These are phyloP conservation scores for Hansenula lynferdii DNA, from an alignment of 1,139 yeast genomes.

Conservation along the genomic window DNA sequence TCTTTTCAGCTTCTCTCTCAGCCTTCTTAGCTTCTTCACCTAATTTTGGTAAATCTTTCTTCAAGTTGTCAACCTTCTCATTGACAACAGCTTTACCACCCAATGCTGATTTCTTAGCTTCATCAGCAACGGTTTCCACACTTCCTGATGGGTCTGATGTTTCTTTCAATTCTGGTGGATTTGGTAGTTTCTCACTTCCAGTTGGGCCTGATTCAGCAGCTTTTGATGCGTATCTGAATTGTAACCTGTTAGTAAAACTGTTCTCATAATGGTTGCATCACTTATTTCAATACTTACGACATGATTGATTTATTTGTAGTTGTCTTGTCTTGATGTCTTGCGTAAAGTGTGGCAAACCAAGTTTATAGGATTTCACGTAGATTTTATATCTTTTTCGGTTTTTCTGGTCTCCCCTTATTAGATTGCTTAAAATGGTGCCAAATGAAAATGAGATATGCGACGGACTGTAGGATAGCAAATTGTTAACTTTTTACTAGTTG, in stretches of 20 bases:
- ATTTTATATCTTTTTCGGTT: too few relatives aligned
- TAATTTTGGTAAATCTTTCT: constrained; percentile 14
- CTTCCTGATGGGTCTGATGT: constrained; percentile 5
- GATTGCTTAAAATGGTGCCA: too few relatives aligned
- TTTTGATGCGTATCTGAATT: constrained; percentile 3
- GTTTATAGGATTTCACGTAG: too few relatives aligned
- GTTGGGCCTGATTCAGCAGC: constrained; percentile 4
- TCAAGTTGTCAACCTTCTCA: constrained; percentile 15
- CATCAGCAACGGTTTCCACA: constrained; percentile 6
- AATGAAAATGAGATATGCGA: too few relatives aligned
- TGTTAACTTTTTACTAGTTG: too few relatives aligned
- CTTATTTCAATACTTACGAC: neutral
- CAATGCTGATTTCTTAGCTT: constrained; percentile 13
- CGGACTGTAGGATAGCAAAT: too few relatives aligned
- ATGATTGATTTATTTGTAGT: too few relatives aligned
- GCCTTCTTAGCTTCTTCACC: constrained; percentile 14
- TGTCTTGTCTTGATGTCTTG: too few relatives aligned
- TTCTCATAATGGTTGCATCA: neutral
- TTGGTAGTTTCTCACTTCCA: neutral
- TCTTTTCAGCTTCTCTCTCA: constrained; percentile 19
- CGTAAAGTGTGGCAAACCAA: neutral
- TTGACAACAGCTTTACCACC: constrained; percentile 15
- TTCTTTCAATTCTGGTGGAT: constrained; percentile 9
- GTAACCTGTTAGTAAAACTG: neutral
- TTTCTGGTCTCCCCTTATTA: too few relatives aligned